These are phyloP conservation scores for Carex myosuroides DNA, from an alignment of 176 grass and related monocot genomes.

Conservation along the genomic window DNA sequence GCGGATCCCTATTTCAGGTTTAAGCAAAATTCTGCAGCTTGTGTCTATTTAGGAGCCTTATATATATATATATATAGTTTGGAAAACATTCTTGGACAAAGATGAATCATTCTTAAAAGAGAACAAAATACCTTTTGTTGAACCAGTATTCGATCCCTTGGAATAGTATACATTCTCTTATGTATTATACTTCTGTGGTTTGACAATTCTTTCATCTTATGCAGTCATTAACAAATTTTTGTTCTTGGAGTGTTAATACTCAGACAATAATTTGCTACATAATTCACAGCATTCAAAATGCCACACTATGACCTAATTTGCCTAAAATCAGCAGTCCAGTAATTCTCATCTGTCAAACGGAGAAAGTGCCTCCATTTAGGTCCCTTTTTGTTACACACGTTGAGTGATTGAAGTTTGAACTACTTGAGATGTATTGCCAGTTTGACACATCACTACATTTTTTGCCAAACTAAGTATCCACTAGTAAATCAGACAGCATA, in stretches of 20 bases:
- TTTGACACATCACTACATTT: not conserved
- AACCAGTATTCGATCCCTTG: not conserved
- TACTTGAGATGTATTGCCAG: not conserved
- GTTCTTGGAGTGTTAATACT: not conserved
- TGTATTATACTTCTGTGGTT: not conserved
- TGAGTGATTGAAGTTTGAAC: not conserved
- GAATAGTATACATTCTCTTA: not conserved
- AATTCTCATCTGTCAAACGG: not conserved
- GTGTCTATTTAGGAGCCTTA: not conserved
- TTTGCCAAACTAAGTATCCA: not conserved
- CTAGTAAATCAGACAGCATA: not conserved
- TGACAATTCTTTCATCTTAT: not conserved
- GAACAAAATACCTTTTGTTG: not conserved
- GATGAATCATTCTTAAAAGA: not conserved
- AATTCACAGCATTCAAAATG: not conserved
- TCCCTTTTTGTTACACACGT: not conserved
- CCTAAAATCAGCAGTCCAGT: not conserved
- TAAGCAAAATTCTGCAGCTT: not conserved
- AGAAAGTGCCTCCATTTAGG: not conserved
- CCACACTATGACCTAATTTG: not conserved
- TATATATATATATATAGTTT: not conserved
- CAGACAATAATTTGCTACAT: not conserved
- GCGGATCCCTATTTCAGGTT: not conserved
- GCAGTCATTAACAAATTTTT: not conserved
- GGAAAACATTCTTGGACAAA: not conserved